Base-by-base conservation (phyloP, 1,139 yeast genomes). In the Nematodospora anomalae region DNA sequence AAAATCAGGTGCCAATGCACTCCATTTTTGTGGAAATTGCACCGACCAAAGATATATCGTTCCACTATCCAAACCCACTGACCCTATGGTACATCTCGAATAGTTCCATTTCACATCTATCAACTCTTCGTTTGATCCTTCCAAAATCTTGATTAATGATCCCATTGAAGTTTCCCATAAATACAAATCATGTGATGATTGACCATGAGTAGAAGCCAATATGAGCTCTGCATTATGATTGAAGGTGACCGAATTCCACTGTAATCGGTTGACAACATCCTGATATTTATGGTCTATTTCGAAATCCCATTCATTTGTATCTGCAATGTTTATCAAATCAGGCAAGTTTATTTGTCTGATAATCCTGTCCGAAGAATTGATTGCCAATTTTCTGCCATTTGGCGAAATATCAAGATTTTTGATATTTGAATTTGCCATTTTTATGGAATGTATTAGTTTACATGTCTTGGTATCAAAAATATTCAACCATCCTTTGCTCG, bases 1-100 rank as follows among this genome's bases (percentile, higher is more conserved):
- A 56, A 92, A 90, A 58, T 92, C 98, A 0, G 97, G 97, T 0
- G 97, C 97, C 48, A 90, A 68, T 0, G 97, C 96, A 58, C 95
- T 84, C 98, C 98, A 90, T 60, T 87, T 85, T 52, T 89, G 97
- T 1, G 95, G 95, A 26, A 86, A 79, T 30, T 77, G 78, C 12
- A 87, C 76, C 38, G 85, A 79, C 97, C 97, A 92, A 33, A 86
- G 57, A 55, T 87, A 89, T 1, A 90, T 74, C 18, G 79, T 71
- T 1, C 97, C 97, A 26, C 87, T 75, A 52, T 90, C 97, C 34
- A 87, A 64, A 0, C 97, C 97, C 13, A 88, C 85, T n/a, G 96
- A 85, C 7, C 85, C 87, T 28, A 90, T 80, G 44, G 78, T 69
- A 56, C 96, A 87, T 37, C 80, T 72, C 32, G 79, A 66, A 38